Percentiles rank a stretch among this genome's conserved stretches.
phyloP scores from a whole-genome alignment of 2,329 filamentous ascomycete genomes.

The Cladophialophora bantiana region DNA sequence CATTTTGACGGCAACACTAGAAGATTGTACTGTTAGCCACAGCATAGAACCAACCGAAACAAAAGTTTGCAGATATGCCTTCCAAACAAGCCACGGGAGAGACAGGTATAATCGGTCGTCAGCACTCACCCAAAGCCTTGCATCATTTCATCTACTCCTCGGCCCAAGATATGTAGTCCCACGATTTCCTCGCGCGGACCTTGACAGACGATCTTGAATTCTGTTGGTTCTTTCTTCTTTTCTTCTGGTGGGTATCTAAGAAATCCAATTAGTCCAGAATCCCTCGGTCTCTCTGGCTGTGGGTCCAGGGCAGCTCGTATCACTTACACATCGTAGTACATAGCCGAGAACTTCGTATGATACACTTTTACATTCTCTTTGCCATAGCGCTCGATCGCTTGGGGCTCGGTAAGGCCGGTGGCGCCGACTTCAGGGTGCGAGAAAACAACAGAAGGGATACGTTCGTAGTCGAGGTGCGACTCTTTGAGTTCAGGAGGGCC shows the following conservation, averaged over 20 bases:
- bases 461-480: conserved; percentile 57
- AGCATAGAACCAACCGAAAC: neutral
- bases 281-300: neutral
- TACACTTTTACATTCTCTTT: conserved; percentile 60
- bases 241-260: conserved; percentile 56
- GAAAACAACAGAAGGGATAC: conserved; percentile 62
- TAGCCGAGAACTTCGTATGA: conserved; percentile 57
- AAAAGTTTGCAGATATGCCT: conserved; percentile 41
- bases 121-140: conserved; percentile 68
- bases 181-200: conserved; percentile 59
- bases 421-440: conserved; percentile 59
- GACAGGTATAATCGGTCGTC: neutral
- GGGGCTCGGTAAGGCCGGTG: conserved; percentile 58
- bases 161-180: conserved; percentile 58
- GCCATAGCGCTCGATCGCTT: conserved; percentile 56
- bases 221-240: conserved; percentile 57
- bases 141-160: conserved; percentile 68
- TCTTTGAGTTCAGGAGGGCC: conserved; percentile 54
- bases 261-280: conserved; percentile 46
- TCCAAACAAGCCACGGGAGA: neutral
- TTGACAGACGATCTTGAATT: conserved; percentile 59
- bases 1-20: conserved; percentile 73
- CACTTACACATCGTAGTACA: conserved; percentile 53
- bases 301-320: neutral
- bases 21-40: neutral